Conservation (phyloP, 164 flowering plant genomes). For the Pachysandra terminalis region DNA sequence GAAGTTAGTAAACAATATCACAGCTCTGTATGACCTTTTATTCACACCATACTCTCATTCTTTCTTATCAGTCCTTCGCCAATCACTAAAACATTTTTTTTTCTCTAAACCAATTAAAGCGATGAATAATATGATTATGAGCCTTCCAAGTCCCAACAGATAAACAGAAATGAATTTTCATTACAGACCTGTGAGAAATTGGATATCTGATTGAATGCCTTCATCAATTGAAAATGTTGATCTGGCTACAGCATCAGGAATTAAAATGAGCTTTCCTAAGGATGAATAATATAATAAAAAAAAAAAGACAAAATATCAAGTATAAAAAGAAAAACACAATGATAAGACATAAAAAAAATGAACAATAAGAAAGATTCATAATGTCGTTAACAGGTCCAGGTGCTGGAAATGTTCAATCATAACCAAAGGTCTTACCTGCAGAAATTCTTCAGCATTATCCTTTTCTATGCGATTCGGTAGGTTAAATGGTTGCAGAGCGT, state of each 20-base stretch:
- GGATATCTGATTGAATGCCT: slow-evolving; percentile 19
- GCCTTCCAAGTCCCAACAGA: background rate
- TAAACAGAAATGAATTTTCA: background rate
- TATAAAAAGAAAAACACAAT: background rate
- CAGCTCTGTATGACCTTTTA: background rate
- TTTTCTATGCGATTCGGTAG: slow-evolving; percentile 8
- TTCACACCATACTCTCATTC: background rate
- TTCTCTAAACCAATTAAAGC: background rate
- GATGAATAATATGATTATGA: background rate
- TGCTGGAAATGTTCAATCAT: background rate
- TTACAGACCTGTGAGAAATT: slow-evolving; percentile 19
- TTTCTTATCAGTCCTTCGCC: background rate
- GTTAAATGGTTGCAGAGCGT: slow-evolving; percentile 12
- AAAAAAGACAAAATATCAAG: background rate
- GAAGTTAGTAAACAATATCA: background rate
- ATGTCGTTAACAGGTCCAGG: background rate
- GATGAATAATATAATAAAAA: background rate
- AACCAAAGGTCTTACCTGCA: slow-evolving; percentile 14
- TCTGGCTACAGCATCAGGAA: slow-evolving; percentile 17
- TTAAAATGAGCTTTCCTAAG: slow-evolving; percentile 1
- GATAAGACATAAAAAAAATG: background rate
- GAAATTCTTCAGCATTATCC: slow-evolving; percentile 14
- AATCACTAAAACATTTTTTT: background rate
- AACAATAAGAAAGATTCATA: background rate
- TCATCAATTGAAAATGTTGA: slow-evolving; percentile 15